These are phyloP conservation scores for Aspergillus sparsus DNA, from an alignment of 495 filamentous ascomycete genomes.

Conservation along the genomic window DNA sequence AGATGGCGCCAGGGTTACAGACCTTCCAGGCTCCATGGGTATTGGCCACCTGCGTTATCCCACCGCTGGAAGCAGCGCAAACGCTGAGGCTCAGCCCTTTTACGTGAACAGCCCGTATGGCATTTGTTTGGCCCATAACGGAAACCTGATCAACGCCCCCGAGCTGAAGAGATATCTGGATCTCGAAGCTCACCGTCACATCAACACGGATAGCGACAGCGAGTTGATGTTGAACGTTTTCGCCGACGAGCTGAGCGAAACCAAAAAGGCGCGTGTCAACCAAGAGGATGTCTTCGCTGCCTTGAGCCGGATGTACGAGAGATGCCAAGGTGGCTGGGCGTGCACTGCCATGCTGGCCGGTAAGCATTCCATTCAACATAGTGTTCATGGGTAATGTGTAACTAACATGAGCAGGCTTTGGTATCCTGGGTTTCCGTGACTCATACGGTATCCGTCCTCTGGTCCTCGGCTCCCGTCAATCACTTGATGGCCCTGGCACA, in stretches of 20 bases:
- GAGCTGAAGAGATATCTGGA: constrained; percentile 79
- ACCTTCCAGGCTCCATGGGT: constrained; percentile 88
- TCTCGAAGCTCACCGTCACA: constrained; percentile 85
- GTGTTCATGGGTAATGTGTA: neutral
- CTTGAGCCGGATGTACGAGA: constrained; percentile 71
- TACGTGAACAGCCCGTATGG: constrained; percentile 94
- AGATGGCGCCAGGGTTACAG: constrained; percentile 70
- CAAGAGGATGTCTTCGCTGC: constrained; percentile 83
- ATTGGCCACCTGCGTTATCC: constrained; percentile 89
- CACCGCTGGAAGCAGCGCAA: constrained; percentile 81
- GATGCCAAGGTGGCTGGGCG: constrained; percentile 82
- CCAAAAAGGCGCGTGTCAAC: constrained; percentile 95
- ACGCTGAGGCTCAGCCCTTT: constrained; percentile 66
- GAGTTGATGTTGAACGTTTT: constrained; percentile 96
- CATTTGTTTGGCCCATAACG: constrained; percentile 71
- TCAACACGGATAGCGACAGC: constrained; percentile 95
- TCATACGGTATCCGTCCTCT: constrained; percentile 88
- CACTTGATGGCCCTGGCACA: constrained; percentile 63
- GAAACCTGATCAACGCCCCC: constrained; percentile 92
- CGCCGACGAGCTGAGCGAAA: constrained; percentile 89
- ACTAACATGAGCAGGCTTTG: constrained; percentile 59
- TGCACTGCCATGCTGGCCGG: constrained; percentile 92
- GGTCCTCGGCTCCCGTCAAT: constrained; percentile 73
- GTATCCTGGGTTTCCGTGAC: constrained; percentile 88
- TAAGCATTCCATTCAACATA: constrained; percentile 24